Evolutionary conservation across 495 filamentous ascomycete species (phyloP).

Genomic region (Xylaria cubensis): DNA sequence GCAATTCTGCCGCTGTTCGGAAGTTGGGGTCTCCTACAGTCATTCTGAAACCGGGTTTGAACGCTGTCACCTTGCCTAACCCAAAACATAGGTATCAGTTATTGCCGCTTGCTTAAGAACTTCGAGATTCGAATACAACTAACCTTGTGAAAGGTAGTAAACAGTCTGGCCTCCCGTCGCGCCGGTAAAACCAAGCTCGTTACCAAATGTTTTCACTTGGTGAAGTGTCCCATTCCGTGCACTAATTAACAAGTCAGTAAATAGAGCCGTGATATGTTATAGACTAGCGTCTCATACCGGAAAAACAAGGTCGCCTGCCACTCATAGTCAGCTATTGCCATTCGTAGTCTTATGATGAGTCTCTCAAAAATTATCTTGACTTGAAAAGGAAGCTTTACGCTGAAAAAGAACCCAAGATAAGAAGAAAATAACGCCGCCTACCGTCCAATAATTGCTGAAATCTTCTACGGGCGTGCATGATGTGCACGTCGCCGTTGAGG

Average conservation of each 20-base stretch:
- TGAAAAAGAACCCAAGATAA: background rate
- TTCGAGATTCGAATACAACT: background rate
- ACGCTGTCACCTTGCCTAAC: slow-evolving; percentile 48
- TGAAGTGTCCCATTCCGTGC: slow-evolving; percentile 50
- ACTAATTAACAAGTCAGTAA: slow-evolving; percentile 23
- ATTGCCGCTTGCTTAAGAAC: background rate
- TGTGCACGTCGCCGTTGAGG: slow-evolving; percentile 45
- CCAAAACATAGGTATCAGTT: background rate
- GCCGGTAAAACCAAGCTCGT: slow-evolving; percentile 48
- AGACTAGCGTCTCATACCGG: slow-evolving; percentile 33
- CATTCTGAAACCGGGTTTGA: slow-evolving; percentile 56
- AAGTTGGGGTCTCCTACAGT: slow-evolving; percentile 50
- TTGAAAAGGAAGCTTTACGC: background rate
- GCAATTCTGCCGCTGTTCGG: slow-evolving; percentile 44
- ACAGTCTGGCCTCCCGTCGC: slow-evolving; percentile 51
- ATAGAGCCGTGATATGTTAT: background rate
- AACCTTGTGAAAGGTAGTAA: slow-evolving; percentile 46
- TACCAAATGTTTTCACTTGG: slow-evolving; percentile 50
- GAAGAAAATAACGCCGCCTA: background rate
- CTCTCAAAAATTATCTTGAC: background rate
- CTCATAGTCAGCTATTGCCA: background rate
- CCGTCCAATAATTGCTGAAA: slow-evolving; percentile 18
- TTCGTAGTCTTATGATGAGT: background rate
- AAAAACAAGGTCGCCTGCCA: slow-evolving; percentile 45
- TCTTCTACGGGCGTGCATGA: slow-evolving; percentile 43